These are phyloP conservation scores for Trypanosoma mega DNA, from an alignment of 208 protist genomes.

Conservation along the genomic window DNA sequence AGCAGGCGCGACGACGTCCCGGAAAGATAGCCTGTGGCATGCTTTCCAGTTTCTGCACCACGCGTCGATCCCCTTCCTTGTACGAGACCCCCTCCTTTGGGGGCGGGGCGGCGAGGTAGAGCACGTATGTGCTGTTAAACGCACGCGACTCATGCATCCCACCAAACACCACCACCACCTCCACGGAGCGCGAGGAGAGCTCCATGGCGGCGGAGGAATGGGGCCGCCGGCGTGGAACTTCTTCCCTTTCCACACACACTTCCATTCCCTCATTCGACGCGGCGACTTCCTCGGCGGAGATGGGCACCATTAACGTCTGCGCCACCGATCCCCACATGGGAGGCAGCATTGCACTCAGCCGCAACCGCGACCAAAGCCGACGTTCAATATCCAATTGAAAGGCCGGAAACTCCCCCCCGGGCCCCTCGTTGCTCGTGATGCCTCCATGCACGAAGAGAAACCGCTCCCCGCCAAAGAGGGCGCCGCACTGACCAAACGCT, in stretches of 20 bases:
- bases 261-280: neutral
- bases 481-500: slow-evolving; percentile 57
- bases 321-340: slow-evolving; percentile 51
- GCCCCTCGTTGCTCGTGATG: slow-evolving; percentile 26
- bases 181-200: slow-evolving; percentile 24
- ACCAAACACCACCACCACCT: slow-evolving; percentile 74
- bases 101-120: slow-evolving; percentile 37
- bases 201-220: neutral
- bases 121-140: slow-evolving; percentile 36
- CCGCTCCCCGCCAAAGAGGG: slow-evolving; percentile 24
- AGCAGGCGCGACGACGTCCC: slow-evolving; percentile 52
- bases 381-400: slow-evolving; percentile 42
- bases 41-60: slow-evolving; percentile 11
- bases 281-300: neutral
- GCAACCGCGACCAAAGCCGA: slow-evolving; percentile 32
- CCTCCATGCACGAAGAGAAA: slow-evolving; percentile 53
- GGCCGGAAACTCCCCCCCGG: slow-evolving; percentile 7
- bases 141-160: slow-evolving; percentile 41
- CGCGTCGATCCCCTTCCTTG: slow-evolving; percentile 6
- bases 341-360: slow-evolving; percentile 19
- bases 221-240: neutral
- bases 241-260: neutral
- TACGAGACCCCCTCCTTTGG: neutral
- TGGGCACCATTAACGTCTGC: slow-evolving; percentile 38
- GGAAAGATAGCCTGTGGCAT: slow-evolving; percentile 19